Evolutionary conservation across 129 eudicot species (phyloP).

Genomic region (Flaveria brownii): DNA sequence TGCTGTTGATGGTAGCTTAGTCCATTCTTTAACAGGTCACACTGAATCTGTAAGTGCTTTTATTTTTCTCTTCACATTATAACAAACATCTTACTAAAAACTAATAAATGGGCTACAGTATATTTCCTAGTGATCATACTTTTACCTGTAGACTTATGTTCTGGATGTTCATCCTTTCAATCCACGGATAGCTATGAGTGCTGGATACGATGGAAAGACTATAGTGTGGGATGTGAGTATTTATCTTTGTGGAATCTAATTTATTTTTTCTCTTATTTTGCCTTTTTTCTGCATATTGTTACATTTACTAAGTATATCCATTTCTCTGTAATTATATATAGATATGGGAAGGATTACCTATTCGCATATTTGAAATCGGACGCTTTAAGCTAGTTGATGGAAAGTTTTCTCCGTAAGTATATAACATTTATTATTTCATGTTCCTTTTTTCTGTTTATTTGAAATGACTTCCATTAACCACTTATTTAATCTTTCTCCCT

Average conservation of each 20-base stretch:
- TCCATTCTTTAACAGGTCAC: constrained; percentile 96
- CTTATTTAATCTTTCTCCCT: neutral
- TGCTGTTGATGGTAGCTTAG: constrained; percentile 97
- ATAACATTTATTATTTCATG: constrained; percentile 13
- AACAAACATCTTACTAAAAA: neutral
- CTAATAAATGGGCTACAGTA: neutral
- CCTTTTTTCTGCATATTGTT: constrained; percentile 2
- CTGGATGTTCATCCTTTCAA: constrained; percentile 99
- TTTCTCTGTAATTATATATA: constrained; percentile 31
- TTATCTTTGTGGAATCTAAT: constrained; percentile 18
- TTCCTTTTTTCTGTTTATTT: neutral
- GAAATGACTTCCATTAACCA: neutral
- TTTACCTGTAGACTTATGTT: constrained; percentile 70
- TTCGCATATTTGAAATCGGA: constrained; percentile 78
- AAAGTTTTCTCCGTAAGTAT: constrained; percentile 96
- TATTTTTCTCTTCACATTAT: neutral
- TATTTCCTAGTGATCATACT: constrained; percentile 26
- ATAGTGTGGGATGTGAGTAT: constrained; percentile 96
- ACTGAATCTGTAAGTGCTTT: constrained; percentile 75
- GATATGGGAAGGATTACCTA: constrained; percentile 99
- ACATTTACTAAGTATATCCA: constrained; percentile 14
- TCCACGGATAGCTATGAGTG: constrained; percentile 99
- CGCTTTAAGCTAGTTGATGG: constrained; percentile 97
- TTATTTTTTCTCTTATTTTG: neutral
- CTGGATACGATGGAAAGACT: constrained; percentile 98